Base-by-base conservation (phyloP, 257 asterid genomes). In the Petrea volubilis region DNA sequence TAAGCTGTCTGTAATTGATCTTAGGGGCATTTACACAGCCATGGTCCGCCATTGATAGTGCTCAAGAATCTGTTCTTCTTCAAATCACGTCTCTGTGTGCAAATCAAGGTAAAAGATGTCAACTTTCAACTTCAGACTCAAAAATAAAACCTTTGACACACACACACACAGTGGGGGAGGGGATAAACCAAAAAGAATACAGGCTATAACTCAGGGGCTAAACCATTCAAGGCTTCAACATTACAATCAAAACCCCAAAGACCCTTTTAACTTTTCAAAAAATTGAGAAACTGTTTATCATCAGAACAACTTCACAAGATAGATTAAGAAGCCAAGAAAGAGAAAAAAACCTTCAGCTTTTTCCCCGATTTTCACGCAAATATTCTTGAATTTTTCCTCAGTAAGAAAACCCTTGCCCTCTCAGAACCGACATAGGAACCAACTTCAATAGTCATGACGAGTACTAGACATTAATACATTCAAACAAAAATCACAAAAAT, bases 41-140 rank as follows among this genome's bases (percentile, higher is more conserved):
- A 73, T 75, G 65, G 58, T 87, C 96, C 50, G 91, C 89, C 98
- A 92, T 92, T 27, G n/a, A 33, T 18, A 5, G 15, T 40, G 51
- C 34, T 60, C 44, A 58, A 67, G 75, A 72, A 38, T 28, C 70
- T 18, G n/a, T n/a, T 59, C 74, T 38, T 65, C 74, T 70, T 77
- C 75, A 64, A 68, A 52, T 38, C 56, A 52, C 47, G 69, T 38
- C 66, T 25, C 25, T 70, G 62, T 64, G 76, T 61, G 67, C 46
- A 73, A 64, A 44, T 27, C 15, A 68, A 70, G 67, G 24, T 17
- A 10, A 75, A 71, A 60, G 11, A 15, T 47, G 12, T 75, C 43
- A 64, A 28, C 34, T 73, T 66, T 58, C 18, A 20, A 36, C 34
- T 76, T 68, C 60, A 77, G 1, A 46, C 36, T 8, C 1, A 33